Conservation (phyloP, 495 filamentous ascomycete genomes). For the Daldinia loculata region DNA sequence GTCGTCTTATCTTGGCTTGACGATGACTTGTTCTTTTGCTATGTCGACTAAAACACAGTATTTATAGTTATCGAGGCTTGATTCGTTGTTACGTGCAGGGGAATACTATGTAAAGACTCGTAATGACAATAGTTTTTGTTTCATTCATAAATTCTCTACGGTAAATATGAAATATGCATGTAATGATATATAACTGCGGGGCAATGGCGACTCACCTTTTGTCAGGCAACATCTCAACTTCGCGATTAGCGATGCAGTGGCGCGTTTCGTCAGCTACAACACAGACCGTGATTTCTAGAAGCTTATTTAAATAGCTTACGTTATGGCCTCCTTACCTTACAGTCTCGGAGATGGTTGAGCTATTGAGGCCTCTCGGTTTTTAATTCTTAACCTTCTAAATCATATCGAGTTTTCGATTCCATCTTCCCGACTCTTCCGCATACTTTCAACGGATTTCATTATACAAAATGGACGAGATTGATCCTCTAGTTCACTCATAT, state of each 20-base stretch:
- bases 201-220: not conserved
- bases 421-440: not conserved
- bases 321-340: slow-evolving; percentile 17
- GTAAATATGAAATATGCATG: not conserved
- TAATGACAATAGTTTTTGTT: not conserved
- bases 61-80: no score
- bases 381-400: not conserved
- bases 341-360: slow-evolving; percentile 23
- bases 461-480: slow-evolving; percentile 67
- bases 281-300: slow-evolving; percentile 19
- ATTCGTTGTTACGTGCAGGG: no score
- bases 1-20: not conserved
- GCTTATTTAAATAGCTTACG: slow-evolving; percentile 15
- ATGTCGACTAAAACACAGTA: no score
- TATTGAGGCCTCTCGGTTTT: not conserved
- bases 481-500: slow-evolving; percentile 77
- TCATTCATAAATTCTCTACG: not conserved
- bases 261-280: slow-evolving; percentile 25
- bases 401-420: not conserved
- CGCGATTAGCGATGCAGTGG: slow-evolving; percentile 16
- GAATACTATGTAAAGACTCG: not conserved
- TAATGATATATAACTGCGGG: not conserved
- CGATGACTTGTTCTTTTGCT: not conserved
- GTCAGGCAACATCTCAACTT: slow-evolving; percentile 27
- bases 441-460: not conserved